Conservation (phyloP, 83 land plant genomes). For the Thuja plicata region DNA sequence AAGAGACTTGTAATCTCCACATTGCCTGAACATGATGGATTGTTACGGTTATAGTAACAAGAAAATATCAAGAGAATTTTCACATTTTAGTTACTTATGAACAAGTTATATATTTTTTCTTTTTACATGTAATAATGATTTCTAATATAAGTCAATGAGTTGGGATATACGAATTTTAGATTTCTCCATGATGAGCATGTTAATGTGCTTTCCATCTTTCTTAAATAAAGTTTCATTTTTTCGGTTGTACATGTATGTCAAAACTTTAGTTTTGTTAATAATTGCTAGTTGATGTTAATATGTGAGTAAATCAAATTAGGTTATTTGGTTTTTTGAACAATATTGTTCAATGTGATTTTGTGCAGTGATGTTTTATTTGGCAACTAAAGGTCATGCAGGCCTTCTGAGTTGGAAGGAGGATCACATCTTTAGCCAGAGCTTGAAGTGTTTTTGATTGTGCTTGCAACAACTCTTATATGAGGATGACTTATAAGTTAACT, state of each 20-base stretch:
- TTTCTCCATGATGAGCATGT: no score
- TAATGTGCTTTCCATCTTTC: no score
- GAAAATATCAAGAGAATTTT: not conserved
- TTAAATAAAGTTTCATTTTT: no score
- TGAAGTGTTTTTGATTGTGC: not conserved
- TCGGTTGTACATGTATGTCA: no score
- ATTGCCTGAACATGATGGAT: not conserved
- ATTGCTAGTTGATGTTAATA: not conserved
- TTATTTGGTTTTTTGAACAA: not conserved
- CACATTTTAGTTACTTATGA: not conserved
- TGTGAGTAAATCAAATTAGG: not conserved
- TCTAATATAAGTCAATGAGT: not conserved
- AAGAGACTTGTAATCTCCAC: not conserved
- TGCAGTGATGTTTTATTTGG: not conserved
- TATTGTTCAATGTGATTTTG: not conserved
- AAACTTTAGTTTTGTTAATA: not conserved
- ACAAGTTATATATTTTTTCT: not conserved
- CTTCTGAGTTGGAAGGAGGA: no score
- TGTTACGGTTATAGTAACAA: no score
- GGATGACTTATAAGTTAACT: not conserved
- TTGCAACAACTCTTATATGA: not conserved
- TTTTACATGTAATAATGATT: not conserved
- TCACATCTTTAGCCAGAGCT: not conserved
- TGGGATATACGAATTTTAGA: not conserved
- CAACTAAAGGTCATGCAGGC: no score